These are phyloP conservation scores for Entrophospora sp. DNA, from an alignment of 192 early-diverging fungal species.

Conservation along the genomic window DNA sequence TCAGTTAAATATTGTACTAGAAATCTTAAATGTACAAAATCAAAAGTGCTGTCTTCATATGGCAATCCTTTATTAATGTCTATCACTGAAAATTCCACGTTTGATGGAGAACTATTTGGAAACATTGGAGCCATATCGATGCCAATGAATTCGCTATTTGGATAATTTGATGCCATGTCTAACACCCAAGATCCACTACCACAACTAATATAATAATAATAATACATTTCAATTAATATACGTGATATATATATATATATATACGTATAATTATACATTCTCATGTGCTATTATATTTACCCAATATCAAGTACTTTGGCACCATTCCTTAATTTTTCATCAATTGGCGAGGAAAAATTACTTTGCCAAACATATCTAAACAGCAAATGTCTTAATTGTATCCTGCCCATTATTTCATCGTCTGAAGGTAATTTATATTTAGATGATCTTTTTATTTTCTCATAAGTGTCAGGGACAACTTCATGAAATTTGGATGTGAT, in stretches of 20 bases:
- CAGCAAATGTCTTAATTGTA: constrained; percentile 3
- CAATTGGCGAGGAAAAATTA: neutral
- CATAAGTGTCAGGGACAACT: neutral
- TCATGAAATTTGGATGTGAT: no score
- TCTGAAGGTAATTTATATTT: neutral
- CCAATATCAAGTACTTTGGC: constrained; percentile 4
- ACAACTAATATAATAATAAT: neutral
- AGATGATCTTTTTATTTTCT: neutral
- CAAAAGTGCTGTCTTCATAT: constrained; percentile 38
- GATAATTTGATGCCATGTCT: neutral
- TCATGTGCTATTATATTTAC: neutral
- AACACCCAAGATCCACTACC: neutral
- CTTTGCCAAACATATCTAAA: constrained; percentile 4
- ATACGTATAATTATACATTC: neutral
- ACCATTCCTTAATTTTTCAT: neutral
- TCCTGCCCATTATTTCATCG: neutral
- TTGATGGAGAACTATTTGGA: constrained; percentile 22
- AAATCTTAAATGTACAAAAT: constrained; percentile 28
- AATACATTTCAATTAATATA: neutral
- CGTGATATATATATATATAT: neutral
- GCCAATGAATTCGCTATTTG: neutral
- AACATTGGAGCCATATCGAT: constrained; percentile 8
- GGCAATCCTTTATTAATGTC: constrained; percentile 32
- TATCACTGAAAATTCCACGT: constrained; percentile 21
- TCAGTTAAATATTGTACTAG: constrained; percentile 9